Conservation (phyloP, 352 stramenopile genomes). For the Thalassiosira exigua region DNA sequence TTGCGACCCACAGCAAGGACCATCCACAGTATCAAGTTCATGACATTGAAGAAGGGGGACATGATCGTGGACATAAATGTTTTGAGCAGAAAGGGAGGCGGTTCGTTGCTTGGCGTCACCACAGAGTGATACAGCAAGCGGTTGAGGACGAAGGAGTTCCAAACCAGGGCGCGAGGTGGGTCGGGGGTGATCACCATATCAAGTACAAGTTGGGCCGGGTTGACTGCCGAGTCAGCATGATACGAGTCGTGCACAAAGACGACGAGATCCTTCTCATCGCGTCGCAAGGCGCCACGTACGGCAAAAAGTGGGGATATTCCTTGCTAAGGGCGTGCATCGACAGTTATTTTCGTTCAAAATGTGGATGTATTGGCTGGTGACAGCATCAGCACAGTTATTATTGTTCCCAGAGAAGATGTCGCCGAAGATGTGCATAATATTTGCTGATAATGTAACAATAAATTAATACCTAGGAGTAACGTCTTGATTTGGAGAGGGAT, state of each 20-base stretch:
- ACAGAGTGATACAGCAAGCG: constrained; percentile 86
- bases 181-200: constrained; percentile 84
- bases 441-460: constrained; percentile 6
- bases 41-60: constrained; percentile 86
- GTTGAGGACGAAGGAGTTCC: constrained; percentile 81
- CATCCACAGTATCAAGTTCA: constrained; percentile 80
- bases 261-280: constrained; percentile 88
- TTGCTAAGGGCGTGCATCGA: constrained; percentile 80
- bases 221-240: constrained; percentile 72
- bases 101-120: constrained; percentile 85
- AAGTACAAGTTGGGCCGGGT: constrained; percentile 80
- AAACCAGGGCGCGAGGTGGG: constrained; percentile 64
- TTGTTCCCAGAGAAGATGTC: constrained; percentile 68
- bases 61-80: constrained; percentile 87
- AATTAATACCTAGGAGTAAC: constrained; percentile 3
- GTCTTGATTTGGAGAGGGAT: background rate
- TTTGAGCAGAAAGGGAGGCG: constrained; percentile 59
- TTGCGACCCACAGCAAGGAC: constrained; percentile 75
- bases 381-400: constrained; percentile 82
- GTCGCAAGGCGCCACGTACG: constrained; percentile 85
- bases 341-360: constrained; percentile 86
- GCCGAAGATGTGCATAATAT: constrained; percentile 25
- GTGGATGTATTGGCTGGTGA: constrained; percentile 78
- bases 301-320: constrained; percentile 84
- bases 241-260: constrained; percentile 78